Evolutionary conservation across 495 filamentous ascomycete genomes (phyloP), one percentile per base, ranked within the genome.

Genomic region (Pseudevernia furfuracea): DNA sequence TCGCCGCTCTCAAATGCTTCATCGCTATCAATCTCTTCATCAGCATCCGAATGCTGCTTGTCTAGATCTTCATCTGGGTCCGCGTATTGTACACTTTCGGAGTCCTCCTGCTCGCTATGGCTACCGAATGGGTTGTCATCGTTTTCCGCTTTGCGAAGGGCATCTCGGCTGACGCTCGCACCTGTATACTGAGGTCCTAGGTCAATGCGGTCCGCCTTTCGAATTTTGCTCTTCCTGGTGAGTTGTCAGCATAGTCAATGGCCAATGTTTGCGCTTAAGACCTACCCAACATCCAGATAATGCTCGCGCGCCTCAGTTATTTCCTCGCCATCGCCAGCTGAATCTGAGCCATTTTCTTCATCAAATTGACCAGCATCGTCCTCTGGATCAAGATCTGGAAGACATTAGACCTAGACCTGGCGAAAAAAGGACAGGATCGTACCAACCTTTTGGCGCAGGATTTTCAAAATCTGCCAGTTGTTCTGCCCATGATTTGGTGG

Each of bases 361-460:
- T 78, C 78, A 58, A 76, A 73, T 17, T 71, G 80, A 14, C 76
- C 78, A 23, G 81, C 84, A 58, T 87, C 81, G 68, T 88, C 86
- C 78, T 97, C 93, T 1, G 91, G 91, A 72, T 98, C 93, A 71
- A 89, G 89, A 72, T 98, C 93, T 96, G 70, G 30, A 46, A 10
- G 32, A 28, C 25, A 52, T 46, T 52, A 30, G 32, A 23, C n/a
- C 4, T 52, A 30, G 32, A 23, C n/a, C 4, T 60, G n/a, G 28
- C 17, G 9, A 46, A 32, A 23, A 43, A 30, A 43, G 23, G 25
- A 53, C 46, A 41, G 30, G 11, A 41, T 58, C 11, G 23, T 23
- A 66, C 68, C 37, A 74, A 88, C 87, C 86, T 74, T 79, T 83
- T 7, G 85, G 82, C 52, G 82, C 77, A 59, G 82, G 81, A 70